Conservation (phyloP, 352 stramenopile genomes). For the Phytopythium kandeliae region DNA sequence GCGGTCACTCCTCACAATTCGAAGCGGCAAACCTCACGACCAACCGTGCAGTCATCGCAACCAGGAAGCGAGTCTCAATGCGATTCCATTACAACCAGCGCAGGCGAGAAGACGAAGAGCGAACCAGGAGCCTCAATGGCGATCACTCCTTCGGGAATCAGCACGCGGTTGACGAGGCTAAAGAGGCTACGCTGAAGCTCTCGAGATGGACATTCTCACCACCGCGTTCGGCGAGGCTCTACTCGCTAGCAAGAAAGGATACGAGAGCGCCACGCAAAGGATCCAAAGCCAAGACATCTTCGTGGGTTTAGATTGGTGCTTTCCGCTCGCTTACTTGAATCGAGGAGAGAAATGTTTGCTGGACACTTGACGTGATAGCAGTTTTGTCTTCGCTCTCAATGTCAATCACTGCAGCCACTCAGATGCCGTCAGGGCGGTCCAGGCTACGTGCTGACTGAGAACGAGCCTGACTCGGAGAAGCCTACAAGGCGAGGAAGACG, state of each 20-base stretch:
- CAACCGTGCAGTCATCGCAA: constrained; percentile 3
- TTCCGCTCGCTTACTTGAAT: too few relatives aligned
- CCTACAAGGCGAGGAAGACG: background rate
- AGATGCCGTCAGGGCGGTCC: too few relatives aligned
- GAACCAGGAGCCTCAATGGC: constrained; percentile 8
- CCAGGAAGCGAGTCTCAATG: background rate
- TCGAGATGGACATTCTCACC: background rate
- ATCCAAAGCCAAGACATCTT: too few relatives aligned
- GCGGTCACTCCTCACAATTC: constrained; percentile 16
- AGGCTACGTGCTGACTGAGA: background rate
- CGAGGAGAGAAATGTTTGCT: too few relatives aligned
- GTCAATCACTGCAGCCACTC: too few relatives aligned
- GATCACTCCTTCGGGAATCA: constrained; percentile 12
- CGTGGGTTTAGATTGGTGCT: too few relatives aligned
- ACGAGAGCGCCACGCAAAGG: too few relatives aligned
- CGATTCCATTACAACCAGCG: background rate
- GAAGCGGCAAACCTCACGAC: constrained; percentile 6
- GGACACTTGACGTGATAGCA: too few relatives aligned
- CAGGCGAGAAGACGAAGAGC: constrained; percentile 7
- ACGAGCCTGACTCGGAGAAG: background rate
- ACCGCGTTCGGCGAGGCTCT: background rate
- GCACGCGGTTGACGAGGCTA: constrained; percentile 20
- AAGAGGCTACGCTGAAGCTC: constrained; percentile 22
- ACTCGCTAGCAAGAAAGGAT: background rate
- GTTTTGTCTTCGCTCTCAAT: too few relatives aligned